Base-by-base conservation (phyloP, 2,329 filamentous ascomycete species). In the Colletotrichum sp. region DNA sequence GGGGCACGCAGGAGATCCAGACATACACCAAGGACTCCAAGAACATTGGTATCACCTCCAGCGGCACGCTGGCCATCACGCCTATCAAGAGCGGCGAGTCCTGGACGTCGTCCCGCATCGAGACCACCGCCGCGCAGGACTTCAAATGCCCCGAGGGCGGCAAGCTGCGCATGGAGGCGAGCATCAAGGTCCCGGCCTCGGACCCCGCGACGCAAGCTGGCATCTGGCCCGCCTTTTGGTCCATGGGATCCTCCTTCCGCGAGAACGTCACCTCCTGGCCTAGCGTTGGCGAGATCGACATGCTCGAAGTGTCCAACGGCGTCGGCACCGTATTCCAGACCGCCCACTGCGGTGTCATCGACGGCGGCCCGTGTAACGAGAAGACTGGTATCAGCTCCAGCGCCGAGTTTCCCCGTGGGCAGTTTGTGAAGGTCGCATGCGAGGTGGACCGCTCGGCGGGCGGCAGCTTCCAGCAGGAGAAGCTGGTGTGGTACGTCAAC, bases 1-100 rank as follows among this genome's bases (percentile, higher is more conserved):
- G 88, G 88, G 88, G 88, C 65, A 90, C 88, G 6, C 83, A 85
- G 72, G 88, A 90, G 79, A 82, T 86, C 22, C 82, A 90, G 79
- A 84, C 82, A 2, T 90, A 90, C 81, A 89, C 87, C 27, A 78
- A 79, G 61, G 81, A 81, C 39, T 39, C 78, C 15, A 73, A 79
- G 57, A 90, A 90, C 80, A 78, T 89, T 59, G 82, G 79, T 72
- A 81, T 88, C 76, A 85, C 85, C 15, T 76, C 81, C 15, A 80
- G 68, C 32, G 75, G 75, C 48, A 71, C 70, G 4, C 39, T 71
- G 34, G 78, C 55, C n/a, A 73, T 59, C 59, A 83, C 82, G 0
- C 82, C 82, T 8, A 71, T 81, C 64, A 80, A 81, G 32, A 76
- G 74, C 36, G 80, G 79, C 65, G 74, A 70, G 39, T 74, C 78